These are phyloP conservation scores for Phylloporus rhodoxanthus DNA, from an alignment of 768 basidiomycete genomes.

Conservation along the genomic window DNA sequence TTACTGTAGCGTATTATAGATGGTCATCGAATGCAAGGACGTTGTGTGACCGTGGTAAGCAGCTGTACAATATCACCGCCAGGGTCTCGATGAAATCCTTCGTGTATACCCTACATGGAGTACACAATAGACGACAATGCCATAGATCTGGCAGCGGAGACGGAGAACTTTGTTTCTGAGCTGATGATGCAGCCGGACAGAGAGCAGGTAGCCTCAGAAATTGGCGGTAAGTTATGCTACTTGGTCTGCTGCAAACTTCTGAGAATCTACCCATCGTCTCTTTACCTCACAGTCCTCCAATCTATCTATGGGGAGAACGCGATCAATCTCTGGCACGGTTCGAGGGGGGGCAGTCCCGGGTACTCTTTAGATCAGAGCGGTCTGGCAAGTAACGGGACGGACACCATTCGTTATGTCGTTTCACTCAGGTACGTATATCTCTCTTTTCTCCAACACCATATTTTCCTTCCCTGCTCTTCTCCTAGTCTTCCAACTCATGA, in stretches of 20 bases:
- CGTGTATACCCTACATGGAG: slow-evolving; percentile 14
- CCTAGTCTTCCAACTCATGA: slow-evolving; percentile 50
- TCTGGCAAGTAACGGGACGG: slow-evolving; percentile 19
- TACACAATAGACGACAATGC: slow-evolving; percentile 5
- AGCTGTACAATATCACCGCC: not conserved
- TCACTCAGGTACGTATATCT: slow-evolving; percentile 49
- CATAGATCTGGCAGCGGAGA: slow-evolving; percentile 15
- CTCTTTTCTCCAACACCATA: not conserved
- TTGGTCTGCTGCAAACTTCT: not conserved
- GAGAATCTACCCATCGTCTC: not conserved
- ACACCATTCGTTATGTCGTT: slow-evolving; percentile 59
- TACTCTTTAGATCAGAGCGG: slow-evolving; percentile 1
- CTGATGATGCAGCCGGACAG: slow-evolving; percentile 32
- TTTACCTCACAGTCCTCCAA: slow-evolving; percentile 47
- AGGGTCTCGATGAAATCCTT: slow-evolving; percentile 9
- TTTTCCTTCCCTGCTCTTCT: not conserved
- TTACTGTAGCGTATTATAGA: not conserved
- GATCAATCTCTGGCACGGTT: slow-evolving; percentile 52
- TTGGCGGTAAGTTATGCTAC: slow-evolving; percentile 33
- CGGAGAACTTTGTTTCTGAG: slow-evolving; percentile 24
- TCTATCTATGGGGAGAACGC: slow-evolving; percentile 75
- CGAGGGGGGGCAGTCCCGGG: slow-evolving; percentile 16
- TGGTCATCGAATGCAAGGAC: not conserved
- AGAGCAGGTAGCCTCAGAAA: slow-evolving; percentile 44
- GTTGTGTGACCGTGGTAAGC: slow-evolving; percentile 2